Evolutionary conservation across 1,139 yeast species (phyloP).

Genomic region (Yamadazyma atlantica): DNA sequence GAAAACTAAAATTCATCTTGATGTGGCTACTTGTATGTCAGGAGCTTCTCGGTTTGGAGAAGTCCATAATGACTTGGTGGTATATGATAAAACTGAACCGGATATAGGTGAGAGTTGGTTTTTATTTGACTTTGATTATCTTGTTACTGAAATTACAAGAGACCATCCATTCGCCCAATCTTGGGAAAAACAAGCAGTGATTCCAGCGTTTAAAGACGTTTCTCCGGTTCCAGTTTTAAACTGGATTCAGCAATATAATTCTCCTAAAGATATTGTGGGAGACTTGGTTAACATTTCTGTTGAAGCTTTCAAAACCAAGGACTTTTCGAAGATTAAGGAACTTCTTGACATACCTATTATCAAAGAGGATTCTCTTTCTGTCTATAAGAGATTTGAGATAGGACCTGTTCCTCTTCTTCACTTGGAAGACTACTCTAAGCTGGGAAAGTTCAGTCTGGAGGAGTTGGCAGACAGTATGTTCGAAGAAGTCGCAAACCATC

Average conservation of each 20-base stretch:
- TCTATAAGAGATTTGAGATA: constrained; percentile 28
- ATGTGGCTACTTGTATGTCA: constrained; percentile 81
- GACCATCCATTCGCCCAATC: constrained; percentile 13
- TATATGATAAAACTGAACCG: constrained; percentile 82
- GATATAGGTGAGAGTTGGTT: constrained; percentile 26
- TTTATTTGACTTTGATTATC: constrained; percentile 60
- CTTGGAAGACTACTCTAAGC: no score
- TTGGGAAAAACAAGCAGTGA: constrained; percentile 28
- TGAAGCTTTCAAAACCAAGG: constrained; percentile 12
- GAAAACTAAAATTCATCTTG: constrained; percentile 58
- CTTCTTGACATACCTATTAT: constrained; percentile 24
- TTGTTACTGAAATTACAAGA: constrained; percentile 48
- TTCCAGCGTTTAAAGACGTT: constrained; percentile 24
- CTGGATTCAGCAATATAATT: constrained; percentile 10
- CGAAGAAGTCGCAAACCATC: no score
- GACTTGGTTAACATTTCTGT: constrained; percentile 1
- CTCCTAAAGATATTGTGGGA: constrained; percentile 9
- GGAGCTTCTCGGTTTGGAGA: constrained; percentile 81
- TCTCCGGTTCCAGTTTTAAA: constrained; percentile 19
- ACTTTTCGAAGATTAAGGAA: constrained; percentile 15
- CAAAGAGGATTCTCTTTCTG: constrained; percentile 26
- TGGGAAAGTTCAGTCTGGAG: no score
- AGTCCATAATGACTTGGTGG: constrained; percentile 40
- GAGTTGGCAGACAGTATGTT: no score
- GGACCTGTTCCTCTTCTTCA: constrained; percentile 4